Conservation (phyloP, 164 flowering plant genomes). For the Macadamia integrifolia region DNA sequence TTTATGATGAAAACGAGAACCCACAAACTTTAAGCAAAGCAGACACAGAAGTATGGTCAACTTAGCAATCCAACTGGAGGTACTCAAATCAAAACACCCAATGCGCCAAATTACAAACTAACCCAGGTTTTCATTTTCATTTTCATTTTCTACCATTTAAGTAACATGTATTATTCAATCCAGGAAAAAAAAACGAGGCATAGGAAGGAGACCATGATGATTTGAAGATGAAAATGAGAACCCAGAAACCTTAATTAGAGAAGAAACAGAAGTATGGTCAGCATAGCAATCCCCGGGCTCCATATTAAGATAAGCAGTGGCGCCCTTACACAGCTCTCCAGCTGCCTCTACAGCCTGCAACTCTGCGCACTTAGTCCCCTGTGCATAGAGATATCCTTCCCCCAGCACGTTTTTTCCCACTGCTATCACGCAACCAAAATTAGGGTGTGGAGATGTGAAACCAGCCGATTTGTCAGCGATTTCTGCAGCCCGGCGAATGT, state of each 20-base stretch:
- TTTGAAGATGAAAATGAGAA: background rate
- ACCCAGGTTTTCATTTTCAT: too few species aligned
- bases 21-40: too few species aligned
- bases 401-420: constrained; percentile 46
- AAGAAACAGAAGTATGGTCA: constrained; percentile 69
- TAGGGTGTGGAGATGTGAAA: constrained; percentile 87
- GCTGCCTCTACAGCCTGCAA: constrained; percentile 74
- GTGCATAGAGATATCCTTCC: constrained; percentile 83
- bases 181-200: background rate
- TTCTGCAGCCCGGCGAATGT: constrained; percentile 64
- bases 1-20: too few species aligned
- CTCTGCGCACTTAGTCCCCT: constrained; percentile 87
- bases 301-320: constrained; percentile 86
- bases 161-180: background rate
- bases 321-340: constrained; percentile 48
- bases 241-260: constrained; percentile 57
- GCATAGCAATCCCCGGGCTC: constrained; percentile 91
- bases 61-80: too few species aligned
- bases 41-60: too few species aligned
- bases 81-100: too few species aligned
- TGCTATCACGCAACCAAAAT: constrained; percentile 88
- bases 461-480: constrained; percentile 89
- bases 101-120: too few species aligned
- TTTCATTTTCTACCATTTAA: too few species aligned
- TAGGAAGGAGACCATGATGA: background rate